phyloP scores from a whole-genome alignment of 2,329 filamentous ascomycete genomes.

The Aspergillus melleus region DNA sequence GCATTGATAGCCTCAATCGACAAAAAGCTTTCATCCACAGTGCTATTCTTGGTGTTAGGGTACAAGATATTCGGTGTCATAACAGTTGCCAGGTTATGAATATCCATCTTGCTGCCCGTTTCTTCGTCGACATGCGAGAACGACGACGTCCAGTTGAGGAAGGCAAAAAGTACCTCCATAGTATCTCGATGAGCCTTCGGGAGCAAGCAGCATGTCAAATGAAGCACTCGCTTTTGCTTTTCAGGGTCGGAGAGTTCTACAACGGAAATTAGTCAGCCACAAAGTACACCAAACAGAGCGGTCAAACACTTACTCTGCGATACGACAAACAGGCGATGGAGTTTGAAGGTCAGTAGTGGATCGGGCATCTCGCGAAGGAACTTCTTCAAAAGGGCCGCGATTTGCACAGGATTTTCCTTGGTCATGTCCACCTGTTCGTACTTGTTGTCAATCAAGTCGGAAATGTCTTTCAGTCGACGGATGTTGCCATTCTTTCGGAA shows the following conservation, averaged over 20 bases:
- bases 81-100: constrained; percentile 94
- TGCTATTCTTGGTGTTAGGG: constrained; percentile 64
- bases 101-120: constrained; percentile 97
- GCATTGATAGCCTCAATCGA: constrained; percentile 91
- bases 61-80: constrained; percentile 95
- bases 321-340: constrained; percentile 86
- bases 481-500: constrained; percentile 99
- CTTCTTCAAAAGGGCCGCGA: constrained; percentile 90
- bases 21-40: constrained; percentile 86
- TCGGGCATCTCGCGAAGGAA: constrained; percentile 94
- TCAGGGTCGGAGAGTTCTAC: constrained; percentile 75
- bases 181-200: constrained; percentile 92
- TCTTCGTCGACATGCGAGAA: constrained; percentile 98
- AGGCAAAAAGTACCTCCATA: constrained; percentile 91
- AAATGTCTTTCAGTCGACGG: constrained; percentile 82
- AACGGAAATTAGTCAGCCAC: background rate
- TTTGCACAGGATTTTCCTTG: constrained; percentile 86
- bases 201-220: constrained; percentile 86
- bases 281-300: constrained; percentile 11
- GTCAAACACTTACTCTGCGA: constrained; percentile 65
- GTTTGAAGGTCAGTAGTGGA: constrained; percentile 89
- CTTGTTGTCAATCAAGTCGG: constrained; percentile 82
- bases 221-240: constrained; percentile 79
- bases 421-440: constrained; percentile 83
- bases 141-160: constrained; percentile 95